Evolutionary conservation across 2,329 filamentous ascomycete species (phyloP).

Genomic region (Lachnellula arida): DNA sequence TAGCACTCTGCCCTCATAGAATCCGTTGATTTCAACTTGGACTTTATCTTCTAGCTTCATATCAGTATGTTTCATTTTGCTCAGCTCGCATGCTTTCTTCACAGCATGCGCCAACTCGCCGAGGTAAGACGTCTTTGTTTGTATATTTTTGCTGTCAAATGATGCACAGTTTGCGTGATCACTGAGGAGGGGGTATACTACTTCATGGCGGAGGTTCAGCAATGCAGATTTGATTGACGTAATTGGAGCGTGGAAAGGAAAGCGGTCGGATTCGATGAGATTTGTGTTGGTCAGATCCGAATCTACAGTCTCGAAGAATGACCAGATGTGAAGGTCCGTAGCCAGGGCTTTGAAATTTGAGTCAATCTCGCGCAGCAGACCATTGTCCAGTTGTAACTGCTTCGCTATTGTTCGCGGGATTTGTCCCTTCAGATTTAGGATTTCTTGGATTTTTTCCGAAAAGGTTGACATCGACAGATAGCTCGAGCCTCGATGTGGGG

Average conservation of each 20-base stretch:
- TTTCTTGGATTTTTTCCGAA: background rate
- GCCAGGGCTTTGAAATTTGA: slow-evolving; percentile 6
- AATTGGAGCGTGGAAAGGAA: slow-evolving; percentile 11
- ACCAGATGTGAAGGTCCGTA: slow-evolving; percentile 8
- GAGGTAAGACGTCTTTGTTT: slow-evolving; percentile 3
- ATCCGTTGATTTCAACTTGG: slow-evolving; percentile 4
- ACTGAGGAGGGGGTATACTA: slow-evolving; percentile 6
- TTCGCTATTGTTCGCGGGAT: background rate
- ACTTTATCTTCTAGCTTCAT: slow-evolving; percentile 3
- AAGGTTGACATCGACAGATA: slow-evolving; percentile 4
- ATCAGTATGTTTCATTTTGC: slow-evolving; percentile 2
- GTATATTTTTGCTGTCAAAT: slow-evolving; percentile 1
- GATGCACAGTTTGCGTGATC: slow-evolving; percentile 4
- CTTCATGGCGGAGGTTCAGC: slow-evolving; percentile 9
- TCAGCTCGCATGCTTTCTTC: slow-evolving; percentile 5
- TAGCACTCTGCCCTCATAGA: slow-evolving; percentile 3
- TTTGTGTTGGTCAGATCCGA: slow-evolving; percentile 5
- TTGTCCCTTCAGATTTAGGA: background rate
- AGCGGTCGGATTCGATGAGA: background rate
- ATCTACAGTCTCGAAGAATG: slow-evolving; percentile 11
- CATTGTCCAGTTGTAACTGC: slow-evolving; percentile 1
- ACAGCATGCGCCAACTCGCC: slow-evolving; percentile 2
- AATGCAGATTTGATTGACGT: slow-evolving; percentile 11
- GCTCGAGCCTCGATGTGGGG: slow-evolving; percentile 8
- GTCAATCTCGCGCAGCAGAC: slow-evolving; percentile 3